Conservation (phyloP, 1,284 basidiomycete genomes). For the Tetrapyrgos nigripes region DNA sequence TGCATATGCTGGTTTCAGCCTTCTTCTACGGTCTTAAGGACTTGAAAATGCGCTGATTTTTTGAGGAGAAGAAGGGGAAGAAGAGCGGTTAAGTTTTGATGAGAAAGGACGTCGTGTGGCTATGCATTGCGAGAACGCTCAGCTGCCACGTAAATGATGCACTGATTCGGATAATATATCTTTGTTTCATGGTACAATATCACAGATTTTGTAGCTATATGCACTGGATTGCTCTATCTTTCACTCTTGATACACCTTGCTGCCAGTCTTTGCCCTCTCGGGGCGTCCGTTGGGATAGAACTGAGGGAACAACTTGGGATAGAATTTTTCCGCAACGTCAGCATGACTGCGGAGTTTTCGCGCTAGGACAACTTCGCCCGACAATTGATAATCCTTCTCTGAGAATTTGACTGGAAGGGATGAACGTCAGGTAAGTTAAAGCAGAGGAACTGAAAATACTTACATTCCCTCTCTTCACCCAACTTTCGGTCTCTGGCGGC, state of each 20-base stretch:
- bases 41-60: not conserved
- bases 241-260: not conserved
- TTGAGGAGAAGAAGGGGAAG: not conserved
- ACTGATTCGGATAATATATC: too few species aligned
- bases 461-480: slow-evolving; percentile 5
- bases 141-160: not conserved
- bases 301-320: slow-evolving; percentile 6
- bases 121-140: not conserved
- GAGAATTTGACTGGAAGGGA: slow-evolving; percentile 1
- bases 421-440: not conserved
- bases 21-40: not conserved
- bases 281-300: slow-evolving; percentile 7
- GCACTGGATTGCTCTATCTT: too few species aligned
- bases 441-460: slow-evolving; percentile 1
- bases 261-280: slow-evolving; percentile 6
- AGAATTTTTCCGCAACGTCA: slow-evolving; percentile 20
- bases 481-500: slow-evolving; percentile 13
- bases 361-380: slow-evolving; percentile 18
- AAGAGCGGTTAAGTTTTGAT: not conserved
- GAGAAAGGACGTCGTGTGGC: not conserved
- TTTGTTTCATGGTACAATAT: not conserved
- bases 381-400: slow-evolving; percentile 3
- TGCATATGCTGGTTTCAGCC: slow-evolving; percentile 47
- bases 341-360: slow-evolving; percentile 23
- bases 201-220: not conserved